These are phyloP conservation scores for Cutaneotrichosporon spelunceum DNA, from an alignment of 1,284 basidiomycete genomes.

Conservation along the genomic window DNA sequence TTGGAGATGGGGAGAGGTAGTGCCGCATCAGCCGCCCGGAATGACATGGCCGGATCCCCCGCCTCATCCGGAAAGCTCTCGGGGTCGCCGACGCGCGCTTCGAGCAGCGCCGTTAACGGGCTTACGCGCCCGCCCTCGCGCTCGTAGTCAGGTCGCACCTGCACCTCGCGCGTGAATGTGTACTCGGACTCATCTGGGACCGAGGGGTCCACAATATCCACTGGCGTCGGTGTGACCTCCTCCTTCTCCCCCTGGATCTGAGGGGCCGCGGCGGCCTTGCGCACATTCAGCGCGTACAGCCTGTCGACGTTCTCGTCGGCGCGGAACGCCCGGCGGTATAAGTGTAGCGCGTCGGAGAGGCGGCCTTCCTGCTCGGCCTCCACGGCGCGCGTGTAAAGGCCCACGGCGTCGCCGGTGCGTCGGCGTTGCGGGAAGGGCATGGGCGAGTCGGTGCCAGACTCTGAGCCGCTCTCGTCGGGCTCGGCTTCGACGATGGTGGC, in stretches of 20 bases:
- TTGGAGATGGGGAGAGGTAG: constrained; percentile 58
- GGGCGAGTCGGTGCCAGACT: constrained; percentile 2
- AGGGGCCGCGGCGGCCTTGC: constrained; percentile 9
- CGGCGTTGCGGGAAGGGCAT: constrained; percentile 22
- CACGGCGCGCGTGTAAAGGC: constrained; percentile 66
- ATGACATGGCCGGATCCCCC: constrained; percentile 39
- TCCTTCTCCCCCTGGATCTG: not conserved
- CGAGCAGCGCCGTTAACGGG: constrained; percentile 14
- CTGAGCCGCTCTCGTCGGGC: not conserved
- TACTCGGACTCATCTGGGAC: constrained; percentile 39
- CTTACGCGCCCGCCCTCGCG: constrained; percentile 7
- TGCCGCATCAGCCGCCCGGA: constrained; percentile 66
- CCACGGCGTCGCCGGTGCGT: constrained; percentile 56
- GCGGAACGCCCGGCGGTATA: constrained; percentile 76
- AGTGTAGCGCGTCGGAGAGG: constrained; percentile 66
- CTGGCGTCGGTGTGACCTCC: constrained; percentile 26
- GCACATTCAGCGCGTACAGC: constrained; percentile 24
- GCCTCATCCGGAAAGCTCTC: constrained; percentile 2
- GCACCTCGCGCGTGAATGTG: constrained; percentile 46
- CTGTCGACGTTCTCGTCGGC: constrained; percentile 56
- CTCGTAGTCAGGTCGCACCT: constrained; percentile 46
- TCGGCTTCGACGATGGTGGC: not conserved
- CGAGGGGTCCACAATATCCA: constrained; percentile 38
- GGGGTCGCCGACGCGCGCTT: not conserved
- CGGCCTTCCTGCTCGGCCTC: constrained; percentile 68